Conservation (phyloP, 2,329 filamentous ascomycete genomes). For the Pseudogymnoascus sp. region DNA sequence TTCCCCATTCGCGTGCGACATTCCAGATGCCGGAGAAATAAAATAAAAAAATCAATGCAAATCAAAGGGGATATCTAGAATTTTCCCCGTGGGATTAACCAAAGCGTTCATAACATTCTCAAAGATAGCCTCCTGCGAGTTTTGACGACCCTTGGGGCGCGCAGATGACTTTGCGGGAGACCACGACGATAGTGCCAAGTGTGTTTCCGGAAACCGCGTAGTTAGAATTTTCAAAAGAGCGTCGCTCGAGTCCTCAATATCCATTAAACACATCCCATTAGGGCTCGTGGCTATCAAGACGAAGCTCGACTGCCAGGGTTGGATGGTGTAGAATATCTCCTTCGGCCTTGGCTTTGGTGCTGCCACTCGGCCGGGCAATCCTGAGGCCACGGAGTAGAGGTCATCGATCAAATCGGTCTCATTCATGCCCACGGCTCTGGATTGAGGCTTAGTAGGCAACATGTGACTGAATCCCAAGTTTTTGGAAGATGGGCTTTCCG, state of each 20-base stretch:
- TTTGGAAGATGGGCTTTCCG: not conserved
- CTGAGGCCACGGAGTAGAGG: not conserved
- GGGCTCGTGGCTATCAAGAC: conserved; percentile 4
- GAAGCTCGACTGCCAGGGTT: not conserved
- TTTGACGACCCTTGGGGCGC: not conserved
- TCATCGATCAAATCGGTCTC: conserved; percentile 1
- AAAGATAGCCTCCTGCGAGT: not conserved
- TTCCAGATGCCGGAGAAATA: not conserved
- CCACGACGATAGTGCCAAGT: conserved; percentile 1
- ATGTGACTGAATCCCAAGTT: not conserved
- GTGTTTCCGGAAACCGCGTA: not conserved
- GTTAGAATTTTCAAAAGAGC: not conserved
- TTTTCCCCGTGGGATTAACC: conserved; percentile 4
- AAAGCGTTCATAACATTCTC: conserved; percentile 3
- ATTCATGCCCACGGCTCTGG: not conserved
- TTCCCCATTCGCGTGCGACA: not conserved
- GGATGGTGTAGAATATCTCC: conserved; percentile 6
- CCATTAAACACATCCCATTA: conserved; percentile 5
- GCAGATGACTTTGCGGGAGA: not conserved
- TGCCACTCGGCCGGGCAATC: conserved; percentile 5
- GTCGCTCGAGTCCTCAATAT: conserved; percentile 6
- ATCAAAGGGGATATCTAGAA: conserved; percentile 2
- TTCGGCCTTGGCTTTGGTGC: not conserved
- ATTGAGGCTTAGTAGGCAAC: not conserved
- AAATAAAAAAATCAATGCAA: not conserved